Evolutionary conservation across 2,329 filamentous ascomycete species (phyloP), one percentile per base, ranked within the genome.

Genomic region (Sarocladium brachiariae): DNA sequence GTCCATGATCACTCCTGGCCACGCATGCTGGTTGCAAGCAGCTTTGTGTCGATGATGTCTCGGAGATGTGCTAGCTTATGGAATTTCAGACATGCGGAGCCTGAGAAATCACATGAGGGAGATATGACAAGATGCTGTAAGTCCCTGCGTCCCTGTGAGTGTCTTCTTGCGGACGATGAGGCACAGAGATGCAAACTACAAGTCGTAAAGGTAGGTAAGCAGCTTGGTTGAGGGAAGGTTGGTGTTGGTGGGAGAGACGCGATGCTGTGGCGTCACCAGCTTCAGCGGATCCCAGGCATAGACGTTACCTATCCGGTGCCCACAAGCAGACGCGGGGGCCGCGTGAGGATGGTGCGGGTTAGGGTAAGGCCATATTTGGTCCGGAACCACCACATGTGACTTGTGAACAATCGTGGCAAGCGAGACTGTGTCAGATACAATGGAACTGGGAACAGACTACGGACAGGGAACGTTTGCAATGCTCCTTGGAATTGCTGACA

Each of bases 1-100:
- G 74, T 97, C 92, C 91, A 97, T 96, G 61, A 52, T 63, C 62
- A 50, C 39, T 50, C 34, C 30, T 51, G 35, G 19, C 46, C 19
- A 16, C 48, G 51, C 54, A 59, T 58, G 51, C 46, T 49, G 23
- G 46, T 25, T 35, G 46, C 43, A 47, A 33, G 25, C 25, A 19
- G 23, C 23, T 5, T 8, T 24, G 4, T 5, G 48, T 38, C 4
- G 34, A 39, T 50, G 48, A 47, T 47, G 43, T 47, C 43, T 47
- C 43, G 27, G 43, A 23, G 18, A n/a, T n/a, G n/a, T n/a, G n/a
- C n/a, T n/a, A 47, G 43, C 24, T 43, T 24, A 25, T 30, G 21
- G 14, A 4, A 14, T 19, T n/a, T 4, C 43, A 30, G 19, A n/a
- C n/a, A 31, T 25, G 19, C 25, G n/a, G 18, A 25, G 19, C 4